phyloP scores from a whole-genome alignment of 106 monocot species.

The Dioscorea alata region DNA sequence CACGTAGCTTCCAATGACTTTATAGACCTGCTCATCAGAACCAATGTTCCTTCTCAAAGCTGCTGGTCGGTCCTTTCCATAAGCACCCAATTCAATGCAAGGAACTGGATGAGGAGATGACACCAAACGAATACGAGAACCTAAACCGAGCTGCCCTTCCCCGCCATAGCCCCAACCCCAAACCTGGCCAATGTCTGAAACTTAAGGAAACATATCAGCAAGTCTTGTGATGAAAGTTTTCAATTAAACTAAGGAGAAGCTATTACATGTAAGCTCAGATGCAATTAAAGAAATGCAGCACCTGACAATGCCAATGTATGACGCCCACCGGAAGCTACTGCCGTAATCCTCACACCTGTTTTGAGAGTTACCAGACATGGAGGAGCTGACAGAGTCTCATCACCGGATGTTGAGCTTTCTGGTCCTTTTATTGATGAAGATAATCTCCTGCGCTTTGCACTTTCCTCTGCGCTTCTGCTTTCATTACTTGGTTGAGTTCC shows the following conservation, averaged over 20 bases:
- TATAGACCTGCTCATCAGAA: constrained; percentile 32
- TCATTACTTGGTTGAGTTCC: constrained; percentile 29
- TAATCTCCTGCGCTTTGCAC: constrained; percentile 58
- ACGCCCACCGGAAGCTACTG: constrained; percentile 90
- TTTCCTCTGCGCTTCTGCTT: constrained; percentile 44
- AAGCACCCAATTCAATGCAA: constrained; percentile 59
- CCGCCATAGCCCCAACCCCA: constrained; percentile 99
- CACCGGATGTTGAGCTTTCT: constrained; percentile 54
- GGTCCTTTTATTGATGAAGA: constrained; percentile 54
- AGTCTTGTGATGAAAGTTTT: not conserved
- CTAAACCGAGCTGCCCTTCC: constrained; percentile 96
- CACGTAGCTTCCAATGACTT: constrained; percentile 49
- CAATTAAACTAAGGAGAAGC: not conserved
- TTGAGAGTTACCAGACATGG: constrained; percentile 76
- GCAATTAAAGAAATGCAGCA: constrained; percentile 7
- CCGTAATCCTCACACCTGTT: constrained; percentile 45
- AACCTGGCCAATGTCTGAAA: constrained; percentile 89
- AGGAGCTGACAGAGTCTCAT: constrained; percentile 68
- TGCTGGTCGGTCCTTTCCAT: constrained; percentile 42
- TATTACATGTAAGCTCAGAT: not conserved
- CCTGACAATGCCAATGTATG: constrained; percentile 95
- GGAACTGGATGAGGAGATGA: constrained; percentile 91
- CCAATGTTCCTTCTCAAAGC: constrained; percentile 28
- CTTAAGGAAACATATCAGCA: constrained; percentile 27
- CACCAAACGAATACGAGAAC: constrained; percentile 73